phyloP scores from a whole-genome alignment of 768 basidiomycete genomes.

The Mycena rosella region DNA sequence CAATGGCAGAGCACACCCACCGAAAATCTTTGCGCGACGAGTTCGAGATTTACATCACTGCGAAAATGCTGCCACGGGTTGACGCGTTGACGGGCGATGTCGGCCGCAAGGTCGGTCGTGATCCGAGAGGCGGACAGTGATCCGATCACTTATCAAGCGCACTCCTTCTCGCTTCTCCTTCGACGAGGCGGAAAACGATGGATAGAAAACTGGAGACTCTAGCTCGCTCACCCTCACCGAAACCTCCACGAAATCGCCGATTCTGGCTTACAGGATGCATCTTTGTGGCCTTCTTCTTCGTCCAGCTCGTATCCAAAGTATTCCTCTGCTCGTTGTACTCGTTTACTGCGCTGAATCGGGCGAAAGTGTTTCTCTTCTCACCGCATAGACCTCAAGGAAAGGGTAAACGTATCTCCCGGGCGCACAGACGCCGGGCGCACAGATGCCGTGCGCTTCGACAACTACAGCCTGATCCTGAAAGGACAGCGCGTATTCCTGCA shows the following conservation, averaged over 20 bases:
- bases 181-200: not conserved
- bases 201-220: not conserved
- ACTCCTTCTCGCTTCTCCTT: too few species aligned
- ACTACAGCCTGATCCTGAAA: slow-evolving; percentile 76
- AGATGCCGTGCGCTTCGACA: slow-evolving; percentile 64
- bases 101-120: too few species aligned
- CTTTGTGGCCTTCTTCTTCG: not conserved
- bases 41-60: too few species aligned
- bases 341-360: not conserved
- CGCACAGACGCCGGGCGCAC: not conserved
- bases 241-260: not conserved
- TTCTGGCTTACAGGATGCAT: not conserved
- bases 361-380: too few species aligned
- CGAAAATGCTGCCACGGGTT: too few species aligned
- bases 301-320: slow-evolving; percentile 19
- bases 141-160: too few species aligned
- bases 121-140: too few species aligned
- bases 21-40: too few species aligned
- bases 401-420: too few species aligned
- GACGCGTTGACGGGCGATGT: too few species aligned
- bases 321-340: not conserved
- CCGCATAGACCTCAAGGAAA: not conserved
- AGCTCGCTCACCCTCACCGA: not conserved
- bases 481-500: slow-evolving; percentile 80
- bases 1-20: too few species aligned